Conservation (phyloP, 2,329 filamentous ascomycete genomes). For the Paracamarosporium sp. region DNA sequence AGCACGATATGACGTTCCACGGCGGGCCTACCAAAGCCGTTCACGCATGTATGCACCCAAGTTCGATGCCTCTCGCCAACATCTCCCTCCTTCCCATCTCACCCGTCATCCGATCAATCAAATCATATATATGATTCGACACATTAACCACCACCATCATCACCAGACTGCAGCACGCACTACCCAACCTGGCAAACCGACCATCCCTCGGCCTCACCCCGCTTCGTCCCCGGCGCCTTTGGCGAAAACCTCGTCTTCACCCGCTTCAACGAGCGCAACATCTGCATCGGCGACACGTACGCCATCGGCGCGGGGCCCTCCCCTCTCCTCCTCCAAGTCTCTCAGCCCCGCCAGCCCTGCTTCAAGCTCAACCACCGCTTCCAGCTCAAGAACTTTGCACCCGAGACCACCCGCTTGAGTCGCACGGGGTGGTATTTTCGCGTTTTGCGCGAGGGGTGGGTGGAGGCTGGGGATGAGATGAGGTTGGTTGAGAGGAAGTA, state of each 20-base stretch:
- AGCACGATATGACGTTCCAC: conserved; percentile 67
- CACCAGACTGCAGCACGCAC: conserved; percentile 8
- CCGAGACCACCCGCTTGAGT: conserved; percentile 59
- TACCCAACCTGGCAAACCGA: conserved; percentile 5
- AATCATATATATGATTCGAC: conserved; percentile 22
- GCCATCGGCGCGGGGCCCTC: conserved; percentile 41
- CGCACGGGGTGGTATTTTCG: conserved; percentile 71
- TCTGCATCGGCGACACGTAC: conserved; percentile 68
- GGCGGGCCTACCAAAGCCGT: conserved; percentile 68
- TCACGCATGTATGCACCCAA: conserved; percentile 56
- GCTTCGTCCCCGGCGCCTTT: conserved; percentile 63
- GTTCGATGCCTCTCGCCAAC: conserved; percentile 34
- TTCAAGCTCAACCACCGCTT: conserved; percentile 73
- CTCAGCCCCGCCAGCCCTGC: conserved; percentile 67
- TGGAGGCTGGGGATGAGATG: not conserved
- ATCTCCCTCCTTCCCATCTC: too few species aligned
- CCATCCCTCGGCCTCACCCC: conserved; percentile 53
- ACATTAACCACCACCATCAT: not conserved
- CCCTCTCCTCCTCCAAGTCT: conserved; percentile 61
- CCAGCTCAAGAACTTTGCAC: conserved; percentile 64
- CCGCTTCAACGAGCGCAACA: conserved; percentile 66
- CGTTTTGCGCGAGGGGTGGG: conserved; percentile 51
- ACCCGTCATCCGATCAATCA: too few species aligned
- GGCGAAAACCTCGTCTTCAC: conserved; percentile 68
- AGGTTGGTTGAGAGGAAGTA: not conserved